These are phyloP conservation scores for Talaromyces nanjingensis DNA, from an alignment of 495 filamentous ascomycete species.

Conservation along the genomic window DNA sequence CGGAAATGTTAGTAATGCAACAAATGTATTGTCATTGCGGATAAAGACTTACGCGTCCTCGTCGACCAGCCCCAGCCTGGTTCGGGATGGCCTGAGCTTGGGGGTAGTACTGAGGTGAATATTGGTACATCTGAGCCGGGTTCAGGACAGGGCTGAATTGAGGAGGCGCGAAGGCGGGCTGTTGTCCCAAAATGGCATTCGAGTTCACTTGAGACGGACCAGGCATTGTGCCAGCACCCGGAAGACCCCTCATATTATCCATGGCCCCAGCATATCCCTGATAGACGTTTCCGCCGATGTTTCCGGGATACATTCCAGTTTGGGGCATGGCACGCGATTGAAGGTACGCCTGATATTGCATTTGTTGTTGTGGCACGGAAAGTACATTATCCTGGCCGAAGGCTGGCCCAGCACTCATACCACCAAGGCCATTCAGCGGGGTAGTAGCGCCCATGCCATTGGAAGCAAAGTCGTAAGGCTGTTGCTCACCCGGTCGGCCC, in stretches of 20 bases:
- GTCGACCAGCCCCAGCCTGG: constrained; percentile 41
- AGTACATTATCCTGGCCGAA: constrained; percentile 35
- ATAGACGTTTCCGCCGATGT: constrained; percentile 27
- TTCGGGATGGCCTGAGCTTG: constrained; percentile 39
- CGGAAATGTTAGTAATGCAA: constrained; percentile 15
- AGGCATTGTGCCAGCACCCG: constrained; percentile 25
- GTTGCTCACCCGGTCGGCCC: constrained; percentile 22
- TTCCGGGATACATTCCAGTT: constrained; percentile 31
- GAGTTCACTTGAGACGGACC: constrained; percentile 33
- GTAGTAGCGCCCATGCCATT: constrained; percentile 28
- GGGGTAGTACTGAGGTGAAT: constrained; percentile 43
- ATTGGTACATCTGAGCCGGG: constrained; percentile 45
- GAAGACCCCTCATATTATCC: constrained; percentile 36
- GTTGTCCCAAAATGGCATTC: constrained; percentile 38
- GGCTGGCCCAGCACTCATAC: constrained; percentile 15
- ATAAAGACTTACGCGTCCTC: constrained; percentile 38
- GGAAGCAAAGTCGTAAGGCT: constrained; percentile 34
- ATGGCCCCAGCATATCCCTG: constrained; percentile 38
- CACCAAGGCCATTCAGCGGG: constrained; percentile 20
- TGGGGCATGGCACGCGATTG: constrained; percentile 40
- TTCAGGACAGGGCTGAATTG: constrained; percentile 43
- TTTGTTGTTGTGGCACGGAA: constrained; percentile 36
- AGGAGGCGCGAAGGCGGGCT: constrained; percentile 35
- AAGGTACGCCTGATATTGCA: constrained; percentile 41
- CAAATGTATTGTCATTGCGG: neutral